Evolutionary conservation across 768 basidiomycete species (phyloP).

Genomic region (Lanmaoa pseudosensibilis): DNA sequence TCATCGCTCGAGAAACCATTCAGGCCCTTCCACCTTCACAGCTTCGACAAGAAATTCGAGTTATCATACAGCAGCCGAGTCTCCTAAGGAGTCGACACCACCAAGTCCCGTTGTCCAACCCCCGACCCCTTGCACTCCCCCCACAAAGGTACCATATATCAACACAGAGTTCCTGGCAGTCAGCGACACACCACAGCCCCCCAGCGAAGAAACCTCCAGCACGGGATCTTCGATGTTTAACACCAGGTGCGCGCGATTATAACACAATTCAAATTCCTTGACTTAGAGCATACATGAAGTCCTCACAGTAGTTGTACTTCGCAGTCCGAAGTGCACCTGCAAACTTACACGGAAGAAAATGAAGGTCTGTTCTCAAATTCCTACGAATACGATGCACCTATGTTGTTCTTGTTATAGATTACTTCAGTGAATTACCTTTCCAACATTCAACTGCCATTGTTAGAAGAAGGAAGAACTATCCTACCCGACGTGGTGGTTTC

Average conservation of each 20-base stretch:
- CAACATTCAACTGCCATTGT: background rate
- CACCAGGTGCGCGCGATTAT: constrained; percentile 9
- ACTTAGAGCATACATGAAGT: constrained; percentile 5
- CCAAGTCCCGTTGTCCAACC: constrained; percentile 11
- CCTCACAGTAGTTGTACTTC: constrained; percentile 15
- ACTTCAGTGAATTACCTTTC: constrained; percentile 8
- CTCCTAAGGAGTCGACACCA: constrained; percentile 6
- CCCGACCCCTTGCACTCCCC: constrained; percentile 3
- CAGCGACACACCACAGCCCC: background rate
- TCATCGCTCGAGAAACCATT: background rate
- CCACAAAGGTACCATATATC: background rate
- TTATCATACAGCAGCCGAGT: constrained; percentile 11
- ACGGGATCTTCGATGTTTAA: background rate
- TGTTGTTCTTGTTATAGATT: background rate
- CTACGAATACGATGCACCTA: background rate
- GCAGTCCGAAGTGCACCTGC: constrained; percentile 6
- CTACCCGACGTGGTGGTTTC: constrained; percentile 14
- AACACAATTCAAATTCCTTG: background rate
- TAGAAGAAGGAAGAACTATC: constrained; percentile 1
- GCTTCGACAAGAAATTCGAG: constrained; percentile 1
- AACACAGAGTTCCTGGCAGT: background rate
- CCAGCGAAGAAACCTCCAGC: constrained; percentile 2
- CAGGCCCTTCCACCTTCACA: background rate
- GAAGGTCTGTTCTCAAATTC: constrained; percentile 7
- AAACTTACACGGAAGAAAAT: constrained; percentile 1